Base-by-base conservation (phyloP, 169 alveolate species). In the Plasmodium billcollinsi region DNA sequence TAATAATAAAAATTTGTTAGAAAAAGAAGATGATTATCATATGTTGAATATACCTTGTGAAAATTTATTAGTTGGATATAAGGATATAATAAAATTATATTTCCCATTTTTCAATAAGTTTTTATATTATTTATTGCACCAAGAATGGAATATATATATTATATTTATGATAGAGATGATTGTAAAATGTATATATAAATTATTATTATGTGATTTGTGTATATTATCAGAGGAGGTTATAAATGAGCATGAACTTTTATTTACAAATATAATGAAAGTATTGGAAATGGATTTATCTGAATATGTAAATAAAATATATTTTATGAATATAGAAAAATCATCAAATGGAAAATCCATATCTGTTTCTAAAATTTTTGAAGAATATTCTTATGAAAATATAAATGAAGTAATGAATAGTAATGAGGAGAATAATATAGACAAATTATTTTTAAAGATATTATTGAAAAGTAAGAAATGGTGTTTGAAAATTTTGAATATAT, bases 391-490 rank as follows among this genome's bases (percentile, higher is more conserved):
- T 52, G 89, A 78, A 65, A 78, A 78, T 78, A 50, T 78, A 78
- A 52, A 76, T 59, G 78, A 66, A 54, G 58, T 78, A 49, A 78
- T 78, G 29, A 45, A 65, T 45, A 66, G 9, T 59, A 43, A 62
- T 61, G 58, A 66, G 18, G 61, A 66, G 4, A 45, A 78, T 24
- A 33, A 78, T 78, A 33, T 66, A 66, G 89, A 65, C 54, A 78
- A 24, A 65, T 24, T 78, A 52, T 50, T 65, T 43, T 52, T 78
- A 52, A 78, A 24, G 43, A 65, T 49, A 43, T 15, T 78, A 21
- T 59, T 78, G 71, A 78, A 78, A 21, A n/a, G 78, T 21, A 78
- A 78, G 39, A 78, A 78, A 26, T 78, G 89, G 89, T 78, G 80
- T 47, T 63, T 78, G 39, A 78, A 78, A 78, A 78, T 78, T 52